Evolutionary conservation across 768 basidiomycete genomes (phyloP).

Genomic region (Psilocybe tampanensis): DNA sequence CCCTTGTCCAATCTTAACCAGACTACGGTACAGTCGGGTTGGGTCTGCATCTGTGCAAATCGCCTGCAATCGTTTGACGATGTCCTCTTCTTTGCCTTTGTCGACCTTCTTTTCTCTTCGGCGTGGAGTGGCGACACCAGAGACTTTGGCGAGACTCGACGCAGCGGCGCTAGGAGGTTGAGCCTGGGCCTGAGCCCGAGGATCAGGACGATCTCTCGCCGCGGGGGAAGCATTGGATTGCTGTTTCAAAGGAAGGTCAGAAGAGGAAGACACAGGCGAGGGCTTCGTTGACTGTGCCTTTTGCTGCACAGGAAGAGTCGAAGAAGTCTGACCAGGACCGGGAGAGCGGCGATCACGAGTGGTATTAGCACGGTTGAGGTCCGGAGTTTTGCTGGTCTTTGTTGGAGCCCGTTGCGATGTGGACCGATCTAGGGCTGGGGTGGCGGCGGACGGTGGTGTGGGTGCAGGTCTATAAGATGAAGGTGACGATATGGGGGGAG

Average conservation of each 20-base stretch:
- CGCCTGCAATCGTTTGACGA: conserved; percentile 86
- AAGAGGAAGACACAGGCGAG: conserved; percentile 60
- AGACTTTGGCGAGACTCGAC: conserved; percentile 64
- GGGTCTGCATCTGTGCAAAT: conserved; percentile 99
- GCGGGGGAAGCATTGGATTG: conserved; percentile 16
- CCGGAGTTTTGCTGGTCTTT: conserved; percentile 48
- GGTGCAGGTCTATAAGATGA: conserved; percentile 76
- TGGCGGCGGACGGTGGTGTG: conserved; percentile 63
- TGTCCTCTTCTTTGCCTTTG: conserved; percentile 82
- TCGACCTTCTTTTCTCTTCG: conserved; percentile 88
- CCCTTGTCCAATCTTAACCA: conserved; percentile 99
- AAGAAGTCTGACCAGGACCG: conserved; percentile 29
- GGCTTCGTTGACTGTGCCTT: conserved; percentile 42
- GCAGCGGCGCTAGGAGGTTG: conserved; percentile 67
- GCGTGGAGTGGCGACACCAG: conserved; percentile 80
- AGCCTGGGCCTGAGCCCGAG: conserved; percentile 45
- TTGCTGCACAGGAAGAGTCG: conserved; percentile 29
- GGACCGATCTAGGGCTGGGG: conserved; percentile 81
- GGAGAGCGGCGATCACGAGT: conserved; percentile 64
- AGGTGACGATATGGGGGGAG: conserved; percentile 40
- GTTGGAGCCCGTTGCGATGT: conserved; percentile 80
- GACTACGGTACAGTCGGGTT: conserved; percentile 86
- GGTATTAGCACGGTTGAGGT: conserved; percentile 69
- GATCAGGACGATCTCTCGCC: conserved; percentile 39
- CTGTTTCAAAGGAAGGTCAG: conserved; percentile 56